Evolutionary conservation across 78 protist species (phyloP), one percentile per base, ranked within the genome.

Genomic region (Ministeria vibrans): DNA sequence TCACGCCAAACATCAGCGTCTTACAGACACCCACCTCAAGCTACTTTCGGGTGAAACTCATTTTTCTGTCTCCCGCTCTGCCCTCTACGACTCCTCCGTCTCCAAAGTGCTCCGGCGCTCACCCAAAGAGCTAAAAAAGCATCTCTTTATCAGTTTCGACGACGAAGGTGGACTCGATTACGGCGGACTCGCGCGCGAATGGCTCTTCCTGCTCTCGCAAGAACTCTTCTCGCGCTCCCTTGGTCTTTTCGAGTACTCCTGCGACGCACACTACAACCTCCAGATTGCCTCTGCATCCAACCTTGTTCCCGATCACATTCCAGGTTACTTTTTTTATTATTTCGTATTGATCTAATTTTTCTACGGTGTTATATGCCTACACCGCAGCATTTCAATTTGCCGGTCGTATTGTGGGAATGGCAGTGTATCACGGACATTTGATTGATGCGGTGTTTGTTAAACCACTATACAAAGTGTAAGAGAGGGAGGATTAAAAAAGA

Each of bases 141-240:
- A 59, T 5, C 27, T 77, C 49, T 77, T 77, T 55, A 42, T 77
- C 28, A 64, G 59, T 39, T 77, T 77, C 36, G 28, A 59, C 39
- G 69, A 43, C 44, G 80, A 77, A 32, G 80, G 80, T 6, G 80
- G 80, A 11, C 69, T 77, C 9, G 80, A 77, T 28, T 77, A 77
- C 63, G 80, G 80, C 30, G 80, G 80, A n/a, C 38, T 77, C 27
- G 80, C 80, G 11, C 74, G 74, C 30, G 83, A 79, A 28, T 79
- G 83, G 83, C 9, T 79, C n/a, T 79, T 51, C 32, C 59, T 79
- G 11, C 77, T 79, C 38, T 66, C 76, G 9, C 83, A 79, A 9
- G 83, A 79, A 44, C 25, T 79, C 23, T 79, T 79, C 38, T 30
- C 44, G 5, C 51, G 66, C n/a, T 18, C 28, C 28, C 9, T 20